Evolutionary conservation across 306 rosid genomes (phyloP), one percentile per base, ranked within the genome.

Genomic region (Clitoria ternatea): DNA sequence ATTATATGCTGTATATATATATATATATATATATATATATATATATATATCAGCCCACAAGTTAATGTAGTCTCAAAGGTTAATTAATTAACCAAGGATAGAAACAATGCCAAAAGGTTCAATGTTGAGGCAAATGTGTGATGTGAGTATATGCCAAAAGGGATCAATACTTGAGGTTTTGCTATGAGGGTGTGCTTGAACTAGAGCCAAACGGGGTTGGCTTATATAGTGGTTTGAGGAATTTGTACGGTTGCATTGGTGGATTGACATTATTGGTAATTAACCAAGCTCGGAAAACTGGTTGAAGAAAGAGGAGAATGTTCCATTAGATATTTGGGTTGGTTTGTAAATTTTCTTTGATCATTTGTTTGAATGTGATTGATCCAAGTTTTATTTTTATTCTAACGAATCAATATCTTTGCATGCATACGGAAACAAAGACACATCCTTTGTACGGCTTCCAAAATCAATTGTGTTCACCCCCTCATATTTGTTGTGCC

Each of bases 391-490:
- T 45, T 27, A 20, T 37, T 42, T 17, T 32, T n/a, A 32, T 73
- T 52, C 20, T 66, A 37, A 59, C 79, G 94, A 88, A 84, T 82
- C 83, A 50, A 68, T 62, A 48, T 23, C 43, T 33, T 40, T 53
- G 82, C 69, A 63, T 72, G 82, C 82, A 75, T 76, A 73, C 70
- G 65, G 44, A 40, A 61, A 77, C 29, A 76, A 78, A 75, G 77
- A 72, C 78, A 65, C 70, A 81, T 82, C 82, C 74, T 81, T 83
- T 22, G 92, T 78, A 86, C 91, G 91, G 86, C 47, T 86, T 80
- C 39, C 18, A 60, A 26, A 44, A 50, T 2, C 5, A 24, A 13
- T 42, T 10, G 8, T 79, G 40, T 59, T 15, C 24, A 17, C 49
- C 15, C 18, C 17, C 20, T 19, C 14, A 49, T 17, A 52, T 39